These are phyloP conservation scores for button mushroom (Agaricus bisporus) DNA, from an alignment of 768 basidiomycete species.

Conservation along the genomic window DNA sequence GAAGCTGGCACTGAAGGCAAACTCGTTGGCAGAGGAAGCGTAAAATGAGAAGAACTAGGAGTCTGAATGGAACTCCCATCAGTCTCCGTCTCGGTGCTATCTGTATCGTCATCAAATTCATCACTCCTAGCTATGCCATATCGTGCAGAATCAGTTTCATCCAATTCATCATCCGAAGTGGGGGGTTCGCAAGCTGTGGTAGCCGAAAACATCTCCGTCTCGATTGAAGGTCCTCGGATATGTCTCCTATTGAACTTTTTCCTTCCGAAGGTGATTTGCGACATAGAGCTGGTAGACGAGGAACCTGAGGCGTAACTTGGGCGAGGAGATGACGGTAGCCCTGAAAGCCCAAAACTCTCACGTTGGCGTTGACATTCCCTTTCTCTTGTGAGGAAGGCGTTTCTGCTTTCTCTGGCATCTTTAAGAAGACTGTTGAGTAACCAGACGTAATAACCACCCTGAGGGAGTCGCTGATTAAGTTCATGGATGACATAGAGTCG, in stretches of 20 bases:
- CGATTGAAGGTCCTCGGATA: slow-evolving; percentile 10
- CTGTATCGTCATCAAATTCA: slow-evolving; percentile 10
- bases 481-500: slow-evolving; percentile 55
- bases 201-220: slow-evolving; percentile 21
- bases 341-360: slow-evolving; percentile 1
- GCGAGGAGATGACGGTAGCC: neutral
- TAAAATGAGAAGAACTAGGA: slow-evolving; percentile 29
- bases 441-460: slow-evolving; percentile 47
- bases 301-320: neutral
- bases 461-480: slow-evolving; percentile 31
- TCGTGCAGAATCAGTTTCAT: slow-evolving; percentile 18
- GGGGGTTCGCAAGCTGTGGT: slow-evolving; percentile 28
- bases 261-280: neutral
- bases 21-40: slow-evolving; percentile 9
- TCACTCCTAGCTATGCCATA: neutral
- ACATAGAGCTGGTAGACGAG: slow-evolving; percentile 7
- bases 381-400: slow-evolving; percentile 35
- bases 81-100: slow-evolving; percentile 29
- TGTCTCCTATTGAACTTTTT: neutral
- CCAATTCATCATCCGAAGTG: slow-evolving; percentile 33
- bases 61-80: slow-evolving; percentile 47
- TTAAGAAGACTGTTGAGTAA: slow-evolving; percentile 37
- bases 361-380: slow-evolving; percentile 25
- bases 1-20: neutral
- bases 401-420: slow-evolving; percentile 20